Conservation (phyloP, 2,329 filamentous ascomycete genomes). For the Graphilbum ipis-grandicollis region DNA sequence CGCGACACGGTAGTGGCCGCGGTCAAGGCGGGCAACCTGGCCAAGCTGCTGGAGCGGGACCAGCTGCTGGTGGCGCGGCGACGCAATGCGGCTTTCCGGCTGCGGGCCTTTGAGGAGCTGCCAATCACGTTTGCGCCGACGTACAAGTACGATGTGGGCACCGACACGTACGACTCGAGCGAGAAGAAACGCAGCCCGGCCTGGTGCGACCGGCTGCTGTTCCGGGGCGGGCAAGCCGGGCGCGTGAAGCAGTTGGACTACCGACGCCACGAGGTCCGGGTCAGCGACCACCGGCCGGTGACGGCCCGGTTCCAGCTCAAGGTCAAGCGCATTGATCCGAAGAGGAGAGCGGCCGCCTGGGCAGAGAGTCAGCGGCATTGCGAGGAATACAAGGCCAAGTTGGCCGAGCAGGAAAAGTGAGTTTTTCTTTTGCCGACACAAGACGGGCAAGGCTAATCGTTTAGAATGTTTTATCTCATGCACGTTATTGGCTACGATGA, state of each 20-base stretch:
- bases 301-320: conserved; percentile 69
- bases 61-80: conserved; percentile 79
- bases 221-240: conserved; percentile 44
- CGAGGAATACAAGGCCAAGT: conserved; percentile 49
- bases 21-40: conserved; percentile 62
- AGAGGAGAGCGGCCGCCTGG: conserved; percentile 48
- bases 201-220: conserved; percentile 93
- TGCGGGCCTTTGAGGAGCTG: conserved; percentile 79
- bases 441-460: too few relatives aligned
- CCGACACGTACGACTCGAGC: conserved; percentile 81
- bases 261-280: conserved; percentile 69
- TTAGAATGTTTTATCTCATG: conserved; percentile 33
- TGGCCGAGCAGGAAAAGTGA: conserved; percentile 63
- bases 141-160: conserved; percentile 96
- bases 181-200: conserved; percentile 90
- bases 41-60: conserved; percentile 80
- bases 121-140: conserved; percentile 88
- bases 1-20: conserved; percentile 82
- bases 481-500: conserved; percentile 35
- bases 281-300: conserved; percentile 87
- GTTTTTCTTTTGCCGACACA: conserved; percentile 16
- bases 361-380: conserved; percentile 61
- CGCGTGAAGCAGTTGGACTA: conserved; percentile 82
- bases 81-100: conserved; percentile 74
- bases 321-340: conserved; percentile 63